Conservation (phyloP, 78 protist genomes). For the Protostelium mycophagum region DNA sequence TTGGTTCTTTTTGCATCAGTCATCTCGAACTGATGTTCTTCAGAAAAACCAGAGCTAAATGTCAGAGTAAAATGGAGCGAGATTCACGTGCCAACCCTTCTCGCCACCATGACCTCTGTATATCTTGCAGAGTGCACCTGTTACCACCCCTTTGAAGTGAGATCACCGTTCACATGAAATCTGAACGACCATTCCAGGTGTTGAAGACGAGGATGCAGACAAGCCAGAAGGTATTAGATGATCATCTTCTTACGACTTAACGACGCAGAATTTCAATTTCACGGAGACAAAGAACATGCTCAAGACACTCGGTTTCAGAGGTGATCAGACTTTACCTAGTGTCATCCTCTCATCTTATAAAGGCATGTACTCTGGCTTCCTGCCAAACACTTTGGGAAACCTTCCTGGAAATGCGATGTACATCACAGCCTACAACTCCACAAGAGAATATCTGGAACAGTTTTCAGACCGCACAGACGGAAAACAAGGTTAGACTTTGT, state of each 20-base stretch:
- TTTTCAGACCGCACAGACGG: not conserved
- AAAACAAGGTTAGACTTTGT: not conserved
- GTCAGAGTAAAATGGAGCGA: not conserved
- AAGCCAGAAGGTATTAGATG: not conserved
- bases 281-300: not conserved
- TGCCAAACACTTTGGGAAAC: not conserved
- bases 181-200: not conserved
- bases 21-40: no score
- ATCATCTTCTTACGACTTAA: not conserved
- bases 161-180: no score
- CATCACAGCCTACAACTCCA: not conserved
- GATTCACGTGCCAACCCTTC: not conserved
- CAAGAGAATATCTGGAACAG: not conserved
- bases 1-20: no score
- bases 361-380: not conserved
- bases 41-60: not conserved
- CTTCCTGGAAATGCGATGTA: not conserved
- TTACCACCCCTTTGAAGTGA: not conserved
- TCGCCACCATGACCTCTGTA: not conserved
- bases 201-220: not conserved
- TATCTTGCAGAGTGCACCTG: not conserved
- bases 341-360: not conserved
- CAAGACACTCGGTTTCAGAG: not conserved
- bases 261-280: not conserved
- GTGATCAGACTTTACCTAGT: not conserved